Percentiles rank a stretch among this genome's conserved stretches.
phyloP scores from a whole-genome alignment of 2,329 filamentous ascomycete species.

The Metarhizium album region DNA sequence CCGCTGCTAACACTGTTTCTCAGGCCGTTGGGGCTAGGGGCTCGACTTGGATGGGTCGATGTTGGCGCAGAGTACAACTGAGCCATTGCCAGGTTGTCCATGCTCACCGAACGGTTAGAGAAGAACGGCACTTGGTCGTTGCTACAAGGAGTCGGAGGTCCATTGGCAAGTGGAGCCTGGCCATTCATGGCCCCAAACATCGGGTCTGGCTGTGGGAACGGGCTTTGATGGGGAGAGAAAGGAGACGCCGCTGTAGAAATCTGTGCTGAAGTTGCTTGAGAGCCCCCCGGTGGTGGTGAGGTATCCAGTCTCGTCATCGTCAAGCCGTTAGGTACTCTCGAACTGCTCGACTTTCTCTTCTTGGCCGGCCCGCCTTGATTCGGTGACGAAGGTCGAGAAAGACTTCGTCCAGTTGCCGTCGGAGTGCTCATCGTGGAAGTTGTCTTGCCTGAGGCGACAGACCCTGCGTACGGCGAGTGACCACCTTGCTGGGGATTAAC shows the following conservation, averaged over 20 bases:
- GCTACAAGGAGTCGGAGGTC: conserved; percentile 56
- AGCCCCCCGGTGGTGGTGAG: conserved; percentile 26
- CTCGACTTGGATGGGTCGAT: conserved; percentile 65
- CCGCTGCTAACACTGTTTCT: conserved; percentile 33
- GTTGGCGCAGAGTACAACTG: conserved; percentile 61
- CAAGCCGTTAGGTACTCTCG: conserved; percentile 61
- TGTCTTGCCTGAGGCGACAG: conserved; percentile 20
- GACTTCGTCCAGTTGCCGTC: conserved; percentile 19
- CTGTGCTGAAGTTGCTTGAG: conserved; percentile 27
- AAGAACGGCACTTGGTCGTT: conserved; percentile 50
- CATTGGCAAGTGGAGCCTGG: conserved; percentile 37
- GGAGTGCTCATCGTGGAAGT: conserved; percentile 17
- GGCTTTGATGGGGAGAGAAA: conserved; percentile 36
- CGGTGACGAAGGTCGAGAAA: conserved; percentile 68
- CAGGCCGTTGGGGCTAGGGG: conserved; percentile 57
- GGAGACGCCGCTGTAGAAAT: conserved; percentile 37
- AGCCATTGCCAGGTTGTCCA: conserved; percentile 54
- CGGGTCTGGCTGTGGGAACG: conserved; percentile 34
- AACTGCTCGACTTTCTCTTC: conserved; percentile 69
- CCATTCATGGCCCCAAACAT: conserved; percentile 33
- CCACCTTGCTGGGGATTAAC: conserved; percentile 42
- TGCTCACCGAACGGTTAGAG: conserved; percentile 46
- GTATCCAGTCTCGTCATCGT: conserved; percentile 76
- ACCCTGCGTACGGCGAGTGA: conserved; percentile 26
- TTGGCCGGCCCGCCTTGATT: conserved; percentile 59